Conservation (phyloP, 2,329 filamentous ascomycete genomes). For the Didymella exigua region DNA sequence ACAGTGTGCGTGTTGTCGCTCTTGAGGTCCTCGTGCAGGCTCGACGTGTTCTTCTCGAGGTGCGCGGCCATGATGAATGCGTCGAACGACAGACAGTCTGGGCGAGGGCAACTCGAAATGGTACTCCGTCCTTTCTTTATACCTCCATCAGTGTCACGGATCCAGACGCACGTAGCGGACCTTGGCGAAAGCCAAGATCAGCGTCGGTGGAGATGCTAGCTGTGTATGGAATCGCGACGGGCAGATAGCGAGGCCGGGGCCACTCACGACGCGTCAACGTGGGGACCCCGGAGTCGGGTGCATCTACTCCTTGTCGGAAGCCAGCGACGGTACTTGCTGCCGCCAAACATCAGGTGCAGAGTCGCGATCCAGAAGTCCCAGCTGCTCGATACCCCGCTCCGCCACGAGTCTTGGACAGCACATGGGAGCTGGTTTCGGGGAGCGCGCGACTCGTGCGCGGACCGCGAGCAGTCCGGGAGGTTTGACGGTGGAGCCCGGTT, state of each 20-base stretch:
- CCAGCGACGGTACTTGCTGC: slow-evolving; percentile 17
- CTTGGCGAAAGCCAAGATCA: slow-evolving; percentile 7
- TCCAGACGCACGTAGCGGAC: slow-evolving; percentile 4
- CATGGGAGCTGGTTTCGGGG: not conserved
- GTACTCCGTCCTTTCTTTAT: slow-evolving; percentile 12
- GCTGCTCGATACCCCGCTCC: slow-evolving; percentile 17
- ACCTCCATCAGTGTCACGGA: not conserved
- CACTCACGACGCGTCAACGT: not conserved
- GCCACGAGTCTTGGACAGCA: slow-evolving; percentile 7
- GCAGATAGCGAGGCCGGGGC: not conserved
- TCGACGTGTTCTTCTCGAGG: slow-evolving; percentile 24
- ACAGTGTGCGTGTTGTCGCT: slow-evolving; percentile 31
- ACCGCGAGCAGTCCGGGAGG: not conserved
- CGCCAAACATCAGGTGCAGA: not conserved
- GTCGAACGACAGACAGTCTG: not conserved
- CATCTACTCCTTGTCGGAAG: slow-evolving; percentile 11
- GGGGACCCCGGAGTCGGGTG: slow-evolving; percentile 5
- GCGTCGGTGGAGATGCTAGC: not conserved
- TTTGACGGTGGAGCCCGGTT: not conserved
- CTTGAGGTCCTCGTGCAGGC: slow-evolving; percentile 39
- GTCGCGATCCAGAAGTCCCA: not conserved
- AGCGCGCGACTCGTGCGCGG: not conserved
- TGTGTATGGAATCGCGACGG: not conserved
- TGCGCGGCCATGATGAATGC: slow-evolving; percentile 2
- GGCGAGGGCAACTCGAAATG: slow-evolving; percentile 10